Evolutionary conservation across 2,329 filamentous ascomycete genomes (phyloP), one percentile per base, ranked within the genome.

Genomic region (Colletotrichum plurivorum): DNA sequence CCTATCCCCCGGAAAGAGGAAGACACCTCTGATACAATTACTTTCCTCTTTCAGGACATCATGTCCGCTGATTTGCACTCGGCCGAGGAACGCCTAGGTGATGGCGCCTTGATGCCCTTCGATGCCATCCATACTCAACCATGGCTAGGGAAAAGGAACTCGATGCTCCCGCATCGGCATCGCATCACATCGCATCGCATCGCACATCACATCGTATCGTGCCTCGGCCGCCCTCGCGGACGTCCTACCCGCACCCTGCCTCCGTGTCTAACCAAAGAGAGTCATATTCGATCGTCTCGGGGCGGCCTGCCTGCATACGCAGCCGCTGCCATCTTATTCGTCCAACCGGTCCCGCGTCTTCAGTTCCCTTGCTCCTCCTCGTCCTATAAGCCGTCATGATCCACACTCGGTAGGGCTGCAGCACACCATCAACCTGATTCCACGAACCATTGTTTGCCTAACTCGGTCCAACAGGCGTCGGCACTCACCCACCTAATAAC

Each of bases 321-420:
- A 68, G 56, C 67, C 67, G 52, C 67, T 43, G 57, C 20, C 51
- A 51, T 43, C 67, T 48, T 16, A 70, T 70, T 70, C 63, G 67
- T 56, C 27, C 43, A 39, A 15, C 18, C 25, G n/a, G 57, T 63
- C 46, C 67, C 63, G 27, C 39, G 16, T 31, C 18, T 45, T 51
- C 48, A 54, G 48, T 52, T 54, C 43, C 67, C 64, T 61, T 56
- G 56, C 58, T 41, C 49, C 43, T 58, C 45, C 22, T 18, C 45
- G 55, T 56, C 45, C 63, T 49, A 66, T 43, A 55, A 55, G 22
- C 18, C 46, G 55, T 56, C 55, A 52, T 60, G 31, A 55, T 66
- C 54, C 62, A 60, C 49, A 20, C 49, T 60, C 66, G 49, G 62
- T 60, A 70, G 57, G 67, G 67, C 67, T 70, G 67, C 67, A 68